Evolutionary conservation across 2,329 filamentous ascomycete genomes (phyloP).

Genomic region (Alternaria alternata): DNA sequence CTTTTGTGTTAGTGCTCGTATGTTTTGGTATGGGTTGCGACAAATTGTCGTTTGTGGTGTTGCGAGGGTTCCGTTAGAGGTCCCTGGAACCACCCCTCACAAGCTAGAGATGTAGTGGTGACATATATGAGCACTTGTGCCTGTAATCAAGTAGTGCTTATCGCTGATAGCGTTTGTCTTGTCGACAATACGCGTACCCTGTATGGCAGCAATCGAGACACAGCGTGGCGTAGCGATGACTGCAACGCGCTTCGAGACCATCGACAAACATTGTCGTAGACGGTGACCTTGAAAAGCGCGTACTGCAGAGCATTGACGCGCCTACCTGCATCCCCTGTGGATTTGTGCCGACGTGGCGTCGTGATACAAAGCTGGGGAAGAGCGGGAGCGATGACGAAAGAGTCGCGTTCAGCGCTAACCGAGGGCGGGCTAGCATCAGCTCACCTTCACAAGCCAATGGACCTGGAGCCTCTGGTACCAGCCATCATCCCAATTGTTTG

Average conservation of each 20-base stretch:
- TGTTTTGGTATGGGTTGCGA: not conserved
- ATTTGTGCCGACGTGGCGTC: constrained; percentile 3
- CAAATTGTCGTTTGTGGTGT: not conserved
- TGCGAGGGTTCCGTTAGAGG: not conserved
- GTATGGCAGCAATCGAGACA: not conserved
- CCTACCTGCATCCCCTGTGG: not conserved
- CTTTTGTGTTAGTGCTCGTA: not conserved
- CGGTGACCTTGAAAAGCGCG: not conserved
- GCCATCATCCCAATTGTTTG: constrained; percentile 16
- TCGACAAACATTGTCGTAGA: not conserved
- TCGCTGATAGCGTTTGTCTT: not conserved
- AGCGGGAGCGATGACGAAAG: constrained; percentile 32
- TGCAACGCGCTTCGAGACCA: not conserved
- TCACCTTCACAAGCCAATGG: constrained; percentile 39
- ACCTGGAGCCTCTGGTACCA: constrained; percentile 12
- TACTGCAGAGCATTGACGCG: not conserved
- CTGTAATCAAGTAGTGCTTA: not conserved
- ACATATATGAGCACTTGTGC: not conserved
- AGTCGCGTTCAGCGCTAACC: constrained; percentile 24
- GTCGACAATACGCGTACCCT: not conserved
- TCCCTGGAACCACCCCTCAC: not conserved
- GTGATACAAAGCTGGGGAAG: constrained; percentile 16
- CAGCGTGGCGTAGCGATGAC: not conserved
- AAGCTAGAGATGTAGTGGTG: not conserved
- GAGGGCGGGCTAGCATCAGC: constrained; percentile 20